These are phyloP conservation scores for Tubosaeta sp. DNA, from an alignment of 768 basidiomycete species.

Conservation along the genomic window DNA sequence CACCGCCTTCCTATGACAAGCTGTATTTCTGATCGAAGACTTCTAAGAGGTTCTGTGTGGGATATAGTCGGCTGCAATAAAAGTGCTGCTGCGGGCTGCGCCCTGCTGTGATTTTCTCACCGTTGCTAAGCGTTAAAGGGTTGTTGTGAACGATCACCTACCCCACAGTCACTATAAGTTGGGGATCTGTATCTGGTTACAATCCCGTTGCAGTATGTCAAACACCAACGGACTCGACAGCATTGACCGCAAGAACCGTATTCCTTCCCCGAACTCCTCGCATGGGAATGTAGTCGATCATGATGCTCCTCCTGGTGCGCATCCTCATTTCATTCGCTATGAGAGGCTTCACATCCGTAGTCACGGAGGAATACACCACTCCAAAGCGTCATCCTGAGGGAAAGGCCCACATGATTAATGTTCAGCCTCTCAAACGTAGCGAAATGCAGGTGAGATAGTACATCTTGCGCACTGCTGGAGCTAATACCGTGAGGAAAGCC, in stretches of 20 bases:
- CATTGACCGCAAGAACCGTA: slow-evolving; percentile 51
- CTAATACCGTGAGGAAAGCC: slow-evolving; percentile 46
- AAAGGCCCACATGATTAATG: slow-evolving; percentile 55
- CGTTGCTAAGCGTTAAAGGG: background rate
- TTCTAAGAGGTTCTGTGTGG: background rate
- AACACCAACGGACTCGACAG: slow-evolving; percentile 14
- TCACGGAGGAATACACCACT: slow-evolving; percentile 54
- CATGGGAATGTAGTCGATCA: slow-evolving; percentile 71
- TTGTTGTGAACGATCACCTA: background rate
- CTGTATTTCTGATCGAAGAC: background rate
- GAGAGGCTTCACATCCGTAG: slow-evolving; percentile 33
- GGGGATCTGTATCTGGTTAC: background rate
- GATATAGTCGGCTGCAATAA: background rate
- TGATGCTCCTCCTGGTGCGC: slow-evolving; percentile 58
- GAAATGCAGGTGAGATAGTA: slow-evolving; percentile 76
- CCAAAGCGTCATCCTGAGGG: slow-evolving; percentile 31
- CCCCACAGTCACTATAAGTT: slow-evolving; percentile 13
- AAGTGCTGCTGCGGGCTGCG: background rate
- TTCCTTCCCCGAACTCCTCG: slow-evolving; percentile 37
- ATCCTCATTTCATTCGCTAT: slow-evolving; percentile 1
- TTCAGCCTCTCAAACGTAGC: slow-evolving; percentile 79
- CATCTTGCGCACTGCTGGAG: background rate
- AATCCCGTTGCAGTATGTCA: slow-evolving; percentile 18
- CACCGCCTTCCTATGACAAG: background rate
- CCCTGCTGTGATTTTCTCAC: background rate